These are phyloP conservation scores for Fragaria nilgerrensis DNA, from an alignment of 306 rosid genomes.

Conservation along the genomic window DNA sequence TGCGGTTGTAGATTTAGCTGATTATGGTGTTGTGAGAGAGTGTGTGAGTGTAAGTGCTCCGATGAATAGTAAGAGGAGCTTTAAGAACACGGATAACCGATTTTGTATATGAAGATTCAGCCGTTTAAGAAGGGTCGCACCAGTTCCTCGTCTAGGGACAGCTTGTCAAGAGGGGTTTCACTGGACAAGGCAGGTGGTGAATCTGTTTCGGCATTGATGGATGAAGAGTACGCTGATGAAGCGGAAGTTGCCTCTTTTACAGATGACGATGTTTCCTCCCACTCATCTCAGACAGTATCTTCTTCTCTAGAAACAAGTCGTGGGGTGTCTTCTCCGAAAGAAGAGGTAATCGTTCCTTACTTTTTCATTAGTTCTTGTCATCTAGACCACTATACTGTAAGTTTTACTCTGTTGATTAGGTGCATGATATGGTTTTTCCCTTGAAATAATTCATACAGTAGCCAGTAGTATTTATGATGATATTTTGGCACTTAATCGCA, in stretches of 20 bases:
- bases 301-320: constrained; percentile 40
- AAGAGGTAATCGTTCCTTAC: constrained; percentile 51
- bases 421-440: not conserved
- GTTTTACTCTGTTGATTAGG: not conserved
- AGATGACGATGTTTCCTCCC: constrained; percentile 94
- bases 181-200: constrained; percentile 53
- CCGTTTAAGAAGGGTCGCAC: constrained; percentile 52
- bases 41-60: constrained; percentile 43
- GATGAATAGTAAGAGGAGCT: constrained; percentile 82
- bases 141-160: constrained; percentile 44
- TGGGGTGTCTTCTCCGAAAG: constrained; percentile 36
- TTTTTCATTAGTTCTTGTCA: constrained; percentile 9
- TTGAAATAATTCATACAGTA: not conserved
- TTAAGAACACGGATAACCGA: constrained; percentile 70
- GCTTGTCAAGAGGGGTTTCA: constrained; percentile 42
- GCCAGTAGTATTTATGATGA: not conserved
- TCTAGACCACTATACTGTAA: not conserved
- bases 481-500: constrained; percentile 35
- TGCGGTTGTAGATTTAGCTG: constrained; percentile 80
- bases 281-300: constrained; percentile 61
- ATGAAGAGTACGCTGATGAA: constrained; percentile 75
- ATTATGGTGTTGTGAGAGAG: constrained; percentile 73
- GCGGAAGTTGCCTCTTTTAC: constrained; percentile 66
- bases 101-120: constrained; percentile 62
- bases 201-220: constrained; percentile 59